A percentile compares a stretch with the other conserved stretches of the same genome.
Evolutionary conservation across 768 basidiomycete genomes (phyloP).

Genomic region (Dentipellis fragilis): DNA sequence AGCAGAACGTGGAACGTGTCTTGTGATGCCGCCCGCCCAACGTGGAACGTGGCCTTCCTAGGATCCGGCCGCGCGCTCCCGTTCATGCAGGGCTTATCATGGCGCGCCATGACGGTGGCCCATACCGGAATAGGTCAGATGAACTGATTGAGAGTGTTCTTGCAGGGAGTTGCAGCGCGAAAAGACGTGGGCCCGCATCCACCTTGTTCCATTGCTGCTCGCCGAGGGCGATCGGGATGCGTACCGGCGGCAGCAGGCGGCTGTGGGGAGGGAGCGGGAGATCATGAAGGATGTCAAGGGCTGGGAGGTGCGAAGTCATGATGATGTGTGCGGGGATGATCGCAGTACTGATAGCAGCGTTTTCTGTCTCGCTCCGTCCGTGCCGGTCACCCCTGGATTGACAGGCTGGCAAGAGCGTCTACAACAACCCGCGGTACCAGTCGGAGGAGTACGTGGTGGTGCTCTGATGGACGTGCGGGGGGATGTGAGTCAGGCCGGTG

Average conservation of each 20-base stretch:
- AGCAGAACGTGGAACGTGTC: constrained; percentile 66
- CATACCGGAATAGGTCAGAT: constrained; percentile 6
- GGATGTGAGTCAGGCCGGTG: neutral
- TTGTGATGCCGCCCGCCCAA: constrained; percentile 39
- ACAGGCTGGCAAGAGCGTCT: constrained; percentile 80
- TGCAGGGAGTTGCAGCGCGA: constrained; percentile 87
- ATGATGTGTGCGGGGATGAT: constrained; percentile 16
- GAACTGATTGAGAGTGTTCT: constrained; percentile 7
- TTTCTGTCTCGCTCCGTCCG: constrained; percentile 1
- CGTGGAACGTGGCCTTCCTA: constrained; percentile 55
- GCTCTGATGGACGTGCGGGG: constrained; percentile 27
- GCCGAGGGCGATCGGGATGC: constrained; percentile 91
- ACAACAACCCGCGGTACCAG: constrained; percentile 69
- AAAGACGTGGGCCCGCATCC: constrained; percentile 90
- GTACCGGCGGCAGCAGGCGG: constrained; percentile 75
- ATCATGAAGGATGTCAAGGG: constrained; percentile 92
- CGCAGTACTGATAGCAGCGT: constrained; percentile 14
- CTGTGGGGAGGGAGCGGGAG: constrained; percentile 66
- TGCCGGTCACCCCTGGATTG: constrained; percentile 10
- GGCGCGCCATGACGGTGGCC: constrained; percentile 9
- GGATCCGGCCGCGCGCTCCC: constrained; percentile 56
- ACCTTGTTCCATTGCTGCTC: constrained; percentile 83
- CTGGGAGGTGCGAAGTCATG: constrained; percentile 72
- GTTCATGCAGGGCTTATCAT: constrained; percentile 32
- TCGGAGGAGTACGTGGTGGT: constrained; percentile 48